phyloP scores from a whole-genome alignment of 1,139 yeast species.

The Candida gigantensis region DNA sequence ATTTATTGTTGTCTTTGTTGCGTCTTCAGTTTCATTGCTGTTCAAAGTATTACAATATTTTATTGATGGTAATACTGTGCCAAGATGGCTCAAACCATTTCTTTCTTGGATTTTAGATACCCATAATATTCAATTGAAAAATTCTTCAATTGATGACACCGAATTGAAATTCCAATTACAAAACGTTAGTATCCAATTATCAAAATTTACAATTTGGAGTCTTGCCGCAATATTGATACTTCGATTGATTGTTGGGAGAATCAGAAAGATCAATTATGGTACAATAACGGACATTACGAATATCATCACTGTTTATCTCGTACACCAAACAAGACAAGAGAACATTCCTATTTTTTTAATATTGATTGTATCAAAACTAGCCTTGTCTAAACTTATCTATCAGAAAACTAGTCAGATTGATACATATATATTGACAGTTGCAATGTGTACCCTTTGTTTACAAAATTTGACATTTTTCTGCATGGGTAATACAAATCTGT shows the following conservation, averaged over 20 bases:
- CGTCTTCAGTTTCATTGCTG: slow-evolving; percentile 43
- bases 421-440: slow-evolving; percentile 22
- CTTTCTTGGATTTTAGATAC: slow-evolving; percentile 34
- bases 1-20: slow-evolving; percentile 42
- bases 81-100: slow-evolving; percentile 32
- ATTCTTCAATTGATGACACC: slow-evolving; percentile 18
- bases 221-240: slow-evolving; percentile 19
- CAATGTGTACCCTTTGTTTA: slow-evolving; percentile 35
- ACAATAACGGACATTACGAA: slow-evolving; percentile 46
- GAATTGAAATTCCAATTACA: slow-evolving; percentile 29
- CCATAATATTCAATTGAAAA: slow-evolving; percentile 21
- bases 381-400: slow-evolving; percentile 18
- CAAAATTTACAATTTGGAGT: slow-evolving; percentile 28
- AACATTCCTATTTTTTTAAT: slow-evolving; percentile 71
- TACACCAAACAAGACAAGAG: slow-evolving; percentile 68
- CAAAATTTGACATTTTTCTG: slow-evolving; percentile 84
- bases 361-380: slow-evolving; percentile 41
- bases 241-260: slow-evolving; percentile 29
- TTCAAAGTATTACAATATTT: slow-evolving; percentile 61
- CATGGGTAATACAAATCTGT: slow-evolving; percentile 87
- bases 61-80: slow-evolving; percentile 55
- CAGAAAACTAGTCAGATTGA: slow-evolving; percentile 18
- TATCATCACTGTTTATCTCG: slow-evolving; percentile 52
- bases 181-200: slow-evolving; percentile 27
- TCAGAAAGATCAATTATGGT: slow-evolving; percentile 24